Conservation (phyloP, 129 eudicot genomes). For the Helianthus tuberosus region DNA sequence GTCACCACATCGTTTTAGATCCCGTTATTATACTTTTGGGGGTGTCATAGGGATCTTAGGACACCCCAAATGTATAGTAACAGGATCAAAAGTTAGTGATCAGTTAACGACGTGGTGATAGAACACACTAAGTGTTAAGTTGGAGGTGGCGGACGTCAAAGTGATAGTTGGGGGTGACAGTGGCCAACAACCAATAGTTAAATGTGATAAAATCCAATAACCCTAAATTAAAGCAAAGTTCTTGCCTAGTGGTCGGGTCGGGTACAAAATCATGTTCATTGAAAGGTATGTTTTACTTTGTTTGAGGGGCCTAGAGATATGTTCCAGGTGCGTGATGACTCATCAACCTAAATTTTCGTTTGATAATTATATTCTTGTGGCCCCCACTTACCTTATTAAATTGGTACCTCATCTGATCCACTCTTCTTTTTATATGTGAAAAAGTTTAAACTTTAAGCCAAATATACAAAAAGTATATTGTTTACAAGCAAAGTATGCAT, state of each 20-base stretch:
- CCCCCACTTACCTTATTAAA: slow-evolving; percentile 2
- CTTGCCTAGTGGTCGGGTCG: neutral
- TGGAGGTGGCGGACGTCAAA: neutral
- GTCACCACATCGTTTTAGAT: no score
- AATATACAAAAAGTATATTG: no score
- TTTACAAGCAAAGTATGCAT: no score
- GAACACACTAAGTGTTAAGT: no score
- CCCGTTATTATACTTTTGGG: no score
- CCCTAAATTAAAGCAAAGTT: neutral
- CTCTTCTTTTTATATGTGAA: neutral
- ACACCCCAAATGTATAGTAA: no score
- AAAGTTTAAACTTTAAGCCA: neutral
- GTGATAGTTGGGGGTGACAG: neutral
- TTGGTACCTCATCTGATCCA: neutral
- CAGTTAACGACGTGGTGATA: no score
- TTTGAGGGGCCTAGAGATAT: slow-evolving; percentile 29
- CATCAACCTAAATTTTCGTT: slow-evolving; percentile 24
- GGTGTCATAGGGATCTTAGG: no score
- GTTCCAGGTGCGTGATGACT: slow-evolving; percentile 28
- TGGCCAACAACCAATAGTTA: neutral
- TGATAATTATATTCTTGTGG: slow-evolving; percentile 9
- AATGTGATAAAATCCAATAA: neutral
- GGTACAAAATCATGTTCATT: neutral
- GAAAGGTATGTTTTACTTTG: neutral
- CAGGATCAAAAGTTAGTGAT: no score